Evolutionary conservation across 164 flowering plant genomes (phyloP).

Genomic region (Umbellularia californica): DNA sequence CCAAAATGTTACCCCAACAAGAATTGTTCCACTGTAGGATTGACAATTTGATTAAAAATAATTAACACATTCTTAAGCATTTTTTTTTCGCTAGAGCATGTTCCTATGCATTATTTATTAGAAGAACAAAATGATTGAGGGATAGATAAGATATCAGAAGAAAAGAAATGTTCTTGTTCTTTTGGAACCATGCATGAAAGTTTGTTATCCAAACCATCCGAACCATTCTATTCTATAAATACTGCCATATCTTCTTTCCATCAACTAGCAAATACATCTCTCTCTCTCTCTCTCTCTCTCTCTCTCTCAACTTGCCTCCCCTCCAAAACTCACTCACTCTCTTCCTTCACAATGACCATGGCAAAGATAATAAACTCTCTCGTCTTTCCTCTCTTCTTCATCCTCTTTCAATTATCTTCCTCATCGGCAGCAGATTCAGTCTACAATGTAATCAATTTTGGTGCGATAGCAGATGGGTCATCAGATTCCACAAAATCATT

Average conservation of each 20-base stretch:
- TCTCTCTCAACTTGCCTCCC: not conserved
- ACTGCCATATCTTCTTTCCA: not conserved
- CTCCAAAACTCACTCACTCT: not conserved
- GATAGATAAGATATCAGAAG: no score
- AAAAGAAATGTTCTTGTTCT: no score
- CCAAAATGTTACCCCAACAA: no score
- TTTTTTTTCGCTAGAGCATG: no score
- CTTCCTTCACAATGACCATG: not conserved
- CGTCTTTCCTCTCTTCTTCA: constrained; percentile 3
- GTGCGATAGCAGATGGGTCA: constrained; percentile 29
- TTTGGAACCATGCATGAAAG: no score
- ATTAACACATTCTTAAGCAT: no score
- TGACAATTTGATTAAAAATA: no score
- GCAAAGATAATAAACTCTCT: not conserved
- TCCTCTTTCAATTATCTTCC: not conserved
- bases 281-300: not conserved
- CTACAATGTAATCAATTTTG: constrained; percentile 21
- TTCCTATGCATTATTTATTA: no score
- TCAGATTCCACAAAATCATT: constrained; percentile 28
- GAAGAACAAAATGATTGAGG: no score
- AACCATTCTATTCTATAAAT: not conserved
- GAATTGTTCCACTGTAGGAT: no score
- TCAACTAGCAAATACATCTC: no score
- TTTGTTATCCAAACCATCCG: no score
- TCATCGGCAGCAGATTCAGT: constrained; percentile 9